Evolutionary conservation across 2,329 filamentous ascomycete species (phyloP), one percentile per base, ranked within the genome.

Genomic region (Phialemoniopsis sp.): DNA sequence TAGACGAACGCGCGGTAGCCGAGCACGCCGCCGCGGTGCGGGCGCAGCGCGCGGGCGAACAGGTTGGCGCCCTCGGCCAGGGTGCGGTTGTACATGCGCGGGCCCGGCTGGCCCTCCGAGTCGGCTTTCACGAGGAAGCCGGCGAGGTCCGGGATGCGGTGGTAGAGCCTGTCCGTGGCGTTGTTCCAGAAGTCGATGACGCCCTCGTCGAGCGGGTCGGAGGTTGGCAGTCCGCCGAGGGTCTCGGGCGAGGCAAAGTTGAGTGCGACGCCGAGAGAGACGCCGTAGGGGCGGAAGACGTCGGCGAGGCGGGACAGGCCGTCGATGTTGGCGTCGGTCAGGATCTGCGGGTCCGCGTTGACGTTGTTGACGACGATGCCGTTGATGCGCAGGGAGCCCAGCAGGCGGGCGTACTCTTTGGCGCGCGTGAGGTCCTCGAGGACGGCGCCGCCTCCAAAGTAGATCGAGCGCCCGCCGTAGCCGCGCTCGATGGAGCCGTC

Each of bases 1-100:
- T 87, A 87, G 2, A 87, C 82, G 48, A 87, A 87, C 2, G 83
- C 82, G 2, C 84, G 74, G 63, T 83, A 87, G 74, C 87, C 78
- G 38, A 86, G 67, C 26, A 83, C 64, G 13, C 80, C 81, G 4
- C 75, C 76, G 42, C 43, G 38, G 15, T 84, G 62, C 0, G 72
- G 75, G 43, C 78, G 54, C 4, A 82, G 52, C 0, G 77, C 71
- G 29, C 62, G 64, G 3, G 82, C 82, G 47, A 87, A 87, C 40
- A 87, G 60, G 49, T 86, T 86, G 5, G 81, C 82, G 2, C 80
- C 82, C 19, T 86, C 68, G 3, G 82, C 71, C 1, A 87, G 67
- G 0, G 82, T 87, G 10, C 84, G 76, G 50, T 84, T 83, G 60
- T 87, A 87, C 0, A 77, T 82, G 17, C 82, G 49, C 0, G 83